Percentiles rank a stretch among this genome's conserved stretches.
phyloP scores from a whole-genome alignment of 352 stramenopile genomes.

The Pythium rishiriense region DNA sequence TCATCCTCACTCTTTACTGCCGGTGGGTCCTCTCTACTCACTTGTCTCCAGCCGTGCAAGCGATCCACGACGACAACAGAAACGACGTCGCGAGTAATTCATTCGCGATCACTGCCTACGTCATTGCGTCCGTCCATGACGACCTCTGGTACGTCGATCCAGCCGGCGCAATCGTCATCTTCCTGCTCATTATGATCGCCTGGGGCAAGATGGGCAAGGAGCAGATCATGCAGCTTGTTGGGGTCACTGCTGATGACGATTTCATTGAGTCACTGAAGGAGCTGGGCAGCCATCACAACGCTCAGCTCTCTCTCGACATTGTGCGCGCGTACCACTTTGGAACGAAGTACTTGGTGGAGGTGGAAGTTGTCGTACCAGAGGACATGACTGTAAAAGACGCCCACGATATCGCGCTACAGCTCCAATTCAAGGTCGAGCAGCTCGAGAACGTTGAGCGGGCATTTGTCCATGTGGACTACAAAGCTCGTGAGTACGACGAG shows the following conservation, averaged over 20 bases:
- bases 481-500: constrained; percentile 77
- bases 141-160: constrained; percentile 90
- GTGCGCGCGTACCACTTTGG: constrained; percentile 93
- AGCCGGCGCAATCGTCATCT: constrained; percentile 91
- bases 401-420: constrained; percentile 93
- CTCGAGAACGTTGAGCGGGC: constrained; percentile 88
- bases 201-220: constrained; percentile 92
- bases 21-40: constrained; percentile 50
- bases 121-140: constrained; percentile 43
- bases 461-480: constrained; percentile 93
- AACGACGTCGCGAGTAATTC: constrained; percentile 94
- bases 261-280: constrained; percentile 90
- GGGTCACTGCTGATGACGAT: constrained; percentile 66
- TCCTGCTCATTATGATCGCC: constrained; percentile 91
- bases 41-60: constrained; percentile 49
- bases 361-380: constrained; percentile 91
- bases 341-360: constrained; percentile 93
- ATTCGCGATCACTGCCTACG: constrained; percentile 84
- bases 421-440: constrained; percentile 88
- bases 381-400: constrained; percentile 90
- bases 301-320: constrained; percentile 85
- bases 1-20: constrained; percentile 70
- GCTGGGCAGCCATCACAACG: constrained; percentile 70
- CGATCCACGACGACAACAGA: constrained; percentile 91
- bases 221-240: constrained; percentile 86